Evolutionary conservation across 75 land plant species (phyloP), one percentile per base, ranked within the genome.

Genomic region (Pinus albicaulis): DNA sequence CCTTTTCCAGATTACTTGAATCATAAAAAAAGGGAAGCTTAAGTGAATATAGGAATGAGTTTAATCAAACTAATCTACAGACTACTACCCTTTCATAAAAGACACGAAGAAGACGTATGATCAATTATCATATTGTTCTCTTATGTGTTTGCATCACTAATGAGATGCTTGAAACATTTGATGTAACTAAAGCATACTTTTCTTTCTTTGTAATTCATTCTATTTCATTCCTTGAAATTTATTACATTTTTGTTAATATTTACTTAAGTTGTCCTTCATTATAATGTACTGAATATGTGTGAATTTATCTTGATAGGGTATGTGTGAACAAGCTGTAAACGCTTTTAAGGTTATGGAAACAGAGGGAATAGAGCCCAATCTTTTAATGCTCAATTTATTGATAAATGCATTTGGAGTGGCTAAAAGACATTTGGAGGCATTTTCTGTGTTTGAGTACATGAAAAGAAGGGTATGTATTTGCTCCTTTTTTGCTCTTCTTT

Each of bases 371-470:
- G 84, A 86, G 78, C 87, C 92, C 6, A 92, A 91, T 76, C 41
- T 92, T 55, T 62, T 86, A 62, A 96, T 89, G 81, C 89, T 97
- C 71, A 97, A 97, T 80, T 88, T 88, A 58, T 66, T 97, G 59
- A 91, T 97, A n/a, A 97, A 97, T 77, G 95, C 98, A 59, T 97
- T 97, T 80, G 88, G 95, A 19, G 98, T 95, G 80, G 98, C 93
- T 75, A 81, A 88, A 74, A 89, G 93, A 73, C 84, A 89, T 74
- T 74, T 70, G 64, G 99, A 97, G 76, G 98, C 98, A 25, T 92
- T 97, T 82, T 74, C 98, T 31, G 93, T 97, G 7, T 83, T 97
- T 70, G 90, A 91, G 14, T 94, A 89, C 73, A 94, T 97, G 89
- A 87, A 87, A 73, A 93, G 92, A 79, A 89, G 87, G 83, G 99